A percentile compares a stretch with the other conserved stretches of the same genome.
Evolutionary conservation across 148 eudicot species (phyloP).

Genomic region (Spergularia bocconei): DNA sequence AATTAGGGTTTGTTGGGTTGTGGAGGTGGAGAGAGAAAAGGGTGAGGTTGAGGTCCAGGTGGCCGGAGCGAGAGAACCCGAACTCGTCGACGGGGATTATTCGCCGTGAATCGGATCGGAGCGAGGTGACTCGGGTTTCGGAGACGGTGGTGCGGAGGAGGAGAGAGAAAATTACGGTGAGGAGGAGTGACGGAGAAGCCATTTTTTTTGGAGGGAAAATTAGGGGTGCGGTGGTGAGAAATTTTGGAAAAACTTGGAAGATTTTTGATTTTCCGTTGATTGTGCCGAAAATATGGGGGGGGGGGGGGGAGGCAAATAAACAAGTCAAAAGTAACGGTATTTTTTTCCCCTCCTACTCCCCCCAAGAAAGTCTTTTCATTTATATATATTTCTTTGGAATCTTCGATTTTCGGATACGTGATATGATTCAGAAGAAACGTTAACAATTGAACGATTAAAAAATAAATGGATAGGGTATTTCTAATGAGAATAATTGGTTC

Average conservation of each 20-base stretch:
- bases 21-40: conserved; percentile 30
- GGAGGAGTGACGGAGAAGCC: background rate
- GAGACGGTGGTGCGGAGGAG: conserved; percentile 17
- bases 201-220: background rate
- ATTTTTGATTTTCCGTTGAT: background rate
- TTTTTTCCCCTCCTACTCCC: too few species aligned
- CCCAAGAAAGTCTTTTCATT: too few species aligned
- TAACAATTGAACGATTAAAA: too few species aligned
- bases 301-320: too few species aligned
- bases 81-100: conserved; percentile 59
- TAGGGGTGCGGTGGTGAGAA: background rate
- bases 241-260: background rate
- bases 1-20: background rate
- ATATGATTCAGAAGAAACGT: too few species aligned
- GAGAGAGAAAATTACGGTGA: conserved; percentile 22
- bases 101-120: conserved; percentile 43
- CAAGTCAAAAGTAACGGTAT: too few species aligned
- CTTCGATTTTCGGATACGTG: too few species aligned
- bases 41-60: conserved; percentile 47
- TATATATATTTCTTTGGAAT: too few species aligned
- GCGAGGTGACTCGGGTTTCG: conserved; percentile 36
- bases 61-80: conserved; percentile 54
- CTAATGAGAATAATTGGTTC: too few species aligned
- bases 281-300: background rate
- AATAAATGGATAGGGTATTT: too few species aligned